Evolutionary conservation across 2,329 filamentous ascomycete genomes (phyloP), one percentile per base, ranked within the genome.

Genomic region (Venturia effusa): DNA sequence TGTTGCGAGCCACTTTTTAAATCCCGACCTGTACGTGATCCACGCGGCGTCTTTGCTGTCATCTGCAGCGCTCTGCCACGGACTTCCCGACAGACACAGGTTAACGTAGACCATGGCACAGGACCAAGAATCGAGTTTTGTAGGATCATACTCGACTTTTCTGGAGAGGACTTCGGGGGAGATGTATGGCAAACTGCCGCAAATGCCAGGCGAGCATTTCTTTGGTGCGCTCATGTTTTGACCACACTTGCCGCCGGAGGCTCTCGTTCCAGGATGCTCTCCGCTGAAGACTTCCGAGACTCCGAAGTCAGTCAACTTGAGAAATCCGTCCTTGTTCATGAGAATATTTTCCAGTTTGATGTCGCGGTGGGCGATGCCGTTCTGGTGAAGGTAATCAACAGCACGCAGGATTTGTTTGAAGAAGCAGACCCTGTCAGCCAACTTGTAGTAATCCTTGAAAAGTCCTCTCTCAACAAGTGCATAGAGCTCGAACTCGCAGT

Each of bases 281-380:
- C 90, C 91, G 63, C 82, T 84, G 71, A 96, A 96, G 22, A 95
- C 88, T 72, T 94, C 90, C 0, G 90, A 92, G 17, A 93, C 89
- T 62, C 92, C 92, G 76, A 96, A 96, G 73, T 96, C 92, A 61
- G 90, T 92, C 66, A 96, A 92, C 77, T 96, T 96, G 64, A 96
- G 80, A 73, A 90, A 88, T 71, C 90, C 90, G 65, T 91, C 85
- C 69, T 85, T 86, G 59, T 86, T 88, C 66, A 96, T 82, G 39
- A 96, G 81, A 30, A 95, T 78, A 69, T 96, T 96, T 74, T 96
- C 92, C 13, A 92, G 82, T 76, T 96, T 96, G 77, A 96, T 89
- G 69, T 96, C 92, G 60, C 92, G 88, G 75, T 96, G 92, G 1
- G 91, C 92, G 71, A 96, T 92, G 64, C 91, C 92, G 70, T 93